Evolutionary conservation across 768 basidiomycete species (phyloP).

Genomic region (Rhizopogon vinicolor): DNA sequence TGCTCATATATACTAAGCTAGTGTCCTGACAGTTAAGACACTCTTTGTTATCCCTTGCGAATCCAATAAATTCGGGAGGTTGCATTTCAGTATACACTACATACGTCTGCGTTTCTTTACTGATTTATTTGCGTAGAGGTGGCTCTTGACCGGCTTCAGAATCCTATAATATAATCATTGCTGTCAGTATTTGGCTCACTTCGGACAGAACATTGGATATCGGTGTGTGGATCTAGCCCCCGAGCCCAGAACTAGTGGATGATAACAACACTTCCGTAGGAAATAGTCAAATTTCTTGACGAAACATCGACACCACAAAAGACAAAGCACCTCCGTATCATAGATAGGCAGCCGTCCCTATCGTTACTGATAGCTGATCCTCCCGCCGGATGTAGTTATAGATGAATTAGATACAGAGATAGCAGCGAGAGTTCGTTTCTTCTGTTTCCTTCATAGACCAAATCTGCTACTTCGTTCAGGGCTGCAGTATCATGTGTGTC

Average conservation of each 20-base stretch:
- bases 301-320: background rate
- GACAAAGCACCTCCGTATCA: background rate
- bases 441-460: background rate
- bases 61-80: background rate
- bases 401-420: background rate
- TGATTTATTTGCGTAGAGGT: conserved; percentile 22
- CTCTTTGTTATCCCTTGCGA: background rate
- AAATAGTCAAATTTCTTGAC: conserved; percentile 1
- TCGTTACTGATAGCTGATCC: background rate
- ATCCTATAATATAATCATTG: conserved; percentile 45
- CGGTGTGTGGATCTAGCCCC: background rate
- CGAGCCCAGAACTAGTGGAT: background rate
- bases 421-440: background rate
- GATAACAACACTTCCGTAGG: background rate
- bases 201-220: conserved; percentile 22
- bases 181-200: conserved; percentile 26
- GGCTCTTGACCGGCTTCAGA: conserved; percentile 45
- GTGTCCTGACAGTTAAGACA: background rate
- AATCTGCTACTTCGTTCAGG: background rate
- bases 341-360: background rate
- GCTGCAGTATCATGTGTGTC: background rate
- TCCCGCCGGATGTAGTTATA: background rate
- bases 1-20: conserved; percentile 7
- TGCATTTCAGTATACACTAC: background rate
- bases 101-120: background rate